Evolutionary conservation across 2,329 filamentous ascomycete species (phyloP), one percentile per base, ranked within the genome.

Genomic region (Raffaelea ambrosiae): DNA sequence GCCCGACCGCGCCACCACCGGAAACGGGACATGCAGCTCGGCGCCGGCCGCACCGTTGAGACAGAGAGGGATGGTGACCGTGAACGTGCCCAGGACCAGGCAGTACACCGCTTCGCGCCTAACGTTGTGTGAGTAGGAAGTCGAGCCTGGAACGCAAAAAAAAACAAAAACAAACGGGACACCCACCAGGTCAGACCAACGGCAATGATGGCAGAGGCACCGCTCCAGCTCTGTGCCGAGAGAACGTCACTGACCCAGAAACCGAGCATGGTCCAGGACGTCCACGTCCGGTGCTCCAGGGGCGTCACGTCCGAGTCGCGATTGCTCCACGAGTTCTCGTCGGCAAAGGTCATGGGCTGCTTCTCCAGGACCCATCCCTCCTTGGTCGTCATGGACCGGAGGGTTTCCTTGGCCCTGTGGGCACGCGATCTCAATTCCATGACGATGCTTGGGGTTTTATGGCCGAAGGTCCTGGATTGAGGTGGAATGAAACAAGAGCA

Each of bases 51-150:
- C 65, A 23, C 69, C 69, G 52, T 73, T 71, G 19, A 72, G 59
- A 9, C 69, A 66, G 57, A 72, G 65, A 9, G 68, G 64, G 18
- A 79, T 71, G 4, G 77, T 73, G 21, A 79, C 76, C 52, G 77
- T 81, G 14, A 74, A 66, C 11, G 74, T 72, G 35, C 83, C 81
- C 14, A 83, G 74, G 43, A 70, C 52, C 54, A 72, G 78, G 33
- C 62, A 59, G 21, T 62, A 62, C 42, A 76, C 64, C 0, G 72
- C 72, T 55, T 81, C 77, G 42, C 55, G 51, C 55, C 55, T 55
- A 14, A 3, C 13, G n/a, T n/a, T n/a, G n/a, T 29, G 14, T 14
- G 40, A 42, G 3, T 7, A 13, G 5, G 40, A 21, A 29, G 46
- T n/a, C n/a, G n/a, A n/a, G n/a, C n/a, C n/a, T n/a, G 2, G 16